Evolutionary conservation across 2,329 filamentous ascomycete species (phyloP), one percentile per base, ranked within the genome.

Genomic region (Monosporascus sp.): DNA sequence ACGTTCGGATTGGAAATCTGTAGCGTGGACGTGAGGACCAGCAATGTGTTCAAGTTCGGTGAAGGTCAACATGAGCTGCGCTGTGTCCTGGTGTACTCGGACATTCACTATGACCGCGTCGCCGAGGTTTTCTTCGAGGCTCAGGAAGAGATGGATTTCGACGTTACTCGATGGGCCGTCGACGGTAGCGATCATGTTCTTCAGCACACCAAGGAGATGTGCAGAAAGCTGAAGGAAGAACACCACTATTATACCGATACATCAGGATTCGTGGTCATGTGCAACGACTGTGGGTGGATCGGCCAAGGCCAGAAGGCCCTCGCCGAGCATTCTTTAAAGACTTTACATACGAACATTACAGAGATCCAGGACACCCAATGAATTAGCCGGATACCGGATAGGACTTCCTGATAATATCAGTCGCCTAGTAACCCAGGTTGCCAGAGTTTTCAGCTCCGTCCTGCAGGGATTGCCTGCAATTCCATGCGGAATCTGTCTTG

Each of bases 81-180:
- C 6, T 92, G 89, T 64, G 84, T 96, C 25, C 75, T 97, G 24
- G 85, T 96, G 0, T 97, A 96, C 71, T 93, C 88, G 0, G 91
- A 91, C 3, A 94, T 97, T 49, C 92, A 97, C 68, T 97, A 97
- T 71, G 93, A 97, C 70, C 87, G 89, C 6, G 86, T 97, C 55
- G 90, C 89, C 1, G 83, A 96, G 59, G 85, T 84, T 18, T 83
- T 80, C 39, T 84, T 77, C 22, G 80, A 77, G 57, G 78, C 71
- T 59, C 83, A 81, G 4, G 76, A 77, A 60, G 77, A 75, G 45
- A 77, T 89, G 0, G 88, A 94, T 25, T 82, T 86, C 58, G 93
- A 97, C 65, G 81, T 86, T 46, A 76, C 79, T 6, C 70, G 80
- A 20, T 87, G 82, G 78, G 69, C 74, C 9, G 70, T 71, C 1